Evolutionary conservation across 2,329 filamentous ascomycete genomes (phyloP).

Genomic region (Trichophyton verrucosum): DNA sequence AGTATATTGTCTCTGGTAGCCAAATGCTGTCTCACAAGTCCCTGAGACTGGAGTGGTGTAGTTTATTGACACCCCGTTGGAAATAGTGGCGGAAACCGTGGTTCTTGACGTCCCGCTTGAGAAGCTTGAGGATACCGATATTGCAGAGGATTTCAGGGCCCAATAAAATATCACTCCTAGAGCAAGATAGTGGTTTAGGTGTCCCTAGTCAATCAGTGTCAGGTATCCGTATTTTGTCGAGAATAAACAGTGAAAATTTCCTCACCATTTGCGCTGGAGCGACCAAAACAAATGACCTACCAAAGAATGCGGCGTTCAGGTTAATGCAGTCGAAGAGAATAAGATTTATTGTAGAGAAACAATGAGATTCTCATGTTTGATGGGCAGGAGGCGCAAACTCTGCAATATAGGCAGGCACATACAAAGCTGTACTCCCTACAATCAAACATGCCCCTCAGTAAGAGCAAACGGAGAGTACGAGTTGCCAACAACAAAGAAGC

Average conservation of each 20-base stretch:
- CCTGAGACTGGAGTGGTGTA: constrained; percentile 7
- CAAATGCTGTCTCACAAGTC: constrained; percentile 44
- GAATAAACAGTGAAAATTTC: not conserved
- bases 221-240: not conserved
- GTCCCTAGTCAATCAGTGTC: not conserved
- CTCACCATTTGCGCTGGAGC: not conserved
- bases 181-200: not conserved
- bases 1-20: constrained; percentile 45
- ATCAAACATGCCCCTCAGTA: no score
- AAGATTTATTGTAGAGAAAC: not conserved
- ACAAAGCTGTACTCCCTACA: no score
- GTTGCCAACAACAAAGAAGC: no score
- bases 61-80: not conserved
- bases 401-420: no score
- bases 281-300: not conserved
- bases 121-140: not conserved
- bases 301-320: not conserved
- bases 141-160: not conserved
- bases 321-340: not conserved
- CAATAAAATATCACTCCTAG: not conserved
- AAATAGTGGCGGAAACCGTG: not conserved
- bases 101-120: not conserved
- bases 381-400: not conserved
- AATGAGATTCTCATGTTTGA: not conserved
- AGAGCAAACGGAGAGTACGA: no score